Evolutionary conservation across 805 yeast genomes (phyloP), one percentile per base, ranked within the genome.

Genomic region (Nakazawaea peltata): DNA sequence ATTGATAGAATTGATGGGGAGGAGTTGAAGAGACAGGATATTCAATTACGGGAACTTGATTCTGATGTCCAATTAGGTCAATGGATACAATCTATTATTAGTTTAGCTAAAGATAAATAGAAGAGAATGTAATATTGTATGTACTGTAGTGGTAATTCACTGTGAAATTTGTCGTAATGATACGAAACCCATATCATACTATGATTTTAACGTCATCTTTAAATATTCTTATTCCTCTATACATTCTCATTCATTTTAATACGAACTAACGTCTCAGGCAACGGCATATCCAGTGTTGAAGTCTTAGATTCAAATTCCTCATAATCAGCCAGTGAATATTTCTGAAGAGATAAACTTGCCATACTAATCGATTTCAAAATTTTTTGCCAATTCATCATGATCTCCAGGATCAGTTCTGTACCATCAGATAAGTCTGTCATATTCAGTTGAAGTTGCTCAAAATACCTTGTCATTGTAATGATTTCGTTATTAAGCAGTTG

Each of bases 251-350:
- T 65, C 12, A 76, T 50, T 31, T 68, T 63, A 22, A 81, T 64
- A 32, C 88, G 60, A 3, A 81, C 80, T 43, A 81, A 55, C 0
- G 81, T 63, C 46, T 79, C 88, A 1, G 88, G 85, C 30, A 74
- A 54, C 2, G 83, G 80, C 3, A 60, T 54, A 1, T 52, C 57
- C 22, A 50, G 51, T 6, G 42, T 42, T 19, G 49, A 46, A 28
- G 50, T 55, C n/a, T 56, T 62, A 22, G 54, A 54, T 2, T 46
- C 51, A 13, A 44, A 41, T 4, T 48, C 47, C 28, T 68, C 67
- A 37, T 63, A 64, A 38, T 68, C 75, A 28, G 54, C 54, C 13
- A 62, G 59, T 1, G 61, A 46, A 37, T 72, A 65, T 29, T 62
- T 65, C 40, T 64, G 44, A 40, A 73, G 48, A n/a, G 76, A 67